Base-by-base conservation (phyloP, 805 yeast genomes). In the Sugiyamaella marilandica region DNA sequence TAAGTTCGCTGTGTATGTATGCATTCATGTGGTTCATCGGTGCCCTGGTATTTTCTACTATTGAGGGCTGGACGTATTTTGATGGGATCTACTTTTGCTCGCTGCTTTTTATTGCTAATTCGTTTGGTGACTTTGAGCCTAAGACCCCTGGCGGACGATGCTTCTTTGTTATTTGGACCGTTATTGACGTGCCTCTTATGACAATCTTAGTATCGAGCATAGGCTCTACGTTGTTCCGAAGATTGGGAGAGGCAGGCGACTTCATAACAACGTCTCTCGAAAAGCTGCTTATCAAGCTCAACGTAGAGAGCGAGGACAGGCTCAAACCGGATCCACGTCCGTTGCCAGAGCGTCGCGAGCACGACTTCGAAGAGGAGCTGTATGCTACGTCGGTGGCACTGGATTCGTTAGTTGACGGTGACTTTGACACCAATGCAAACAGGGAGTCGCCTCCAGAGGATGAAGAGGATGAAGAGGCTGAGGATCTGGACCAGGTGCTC, bases 151-250 rank as follows among this genome's bases (percentile, higher is more conserved):
- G 85, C 5, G 95, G 95, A 0, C 70, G 85, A 41, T 78, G 84
- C 0, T 80, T 88, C 59, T 89, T 89, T 61, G 81, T 87, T 7
- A 68, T 81, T 9, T 90, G 96, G 96, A 85, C 90, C 0, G 65
- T 90, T 18, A 72, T 82, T 5, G 95, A 96, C 0, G 84, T 90
- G 19, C 97, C 97, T 1, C 72, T 88, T 49, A 88, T 89, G 95
- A 86, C 96, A 1, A 83, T 84, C 14, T 73, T 88, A 52, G 44
- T 29, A 31, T 43, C 50, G 10, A 52, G 41, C 36, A 14, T 39
- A 24, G 53, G 48, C 34, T 26, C 45, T 26, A 26, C 45, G 10
- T 21, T 49, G 26, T 7, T 31, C n/a, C 29, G n/a, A 13, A 14
- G 44, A 37, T 24, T 29, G 31, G 14, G 21, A 21, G 43, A 31